Percentiles rank a stretch among this genome's conserved stretches.
Conservation (phyloP, 495 filamentous ascomycete genomes). For the Durotheca rogersii region DNA sequence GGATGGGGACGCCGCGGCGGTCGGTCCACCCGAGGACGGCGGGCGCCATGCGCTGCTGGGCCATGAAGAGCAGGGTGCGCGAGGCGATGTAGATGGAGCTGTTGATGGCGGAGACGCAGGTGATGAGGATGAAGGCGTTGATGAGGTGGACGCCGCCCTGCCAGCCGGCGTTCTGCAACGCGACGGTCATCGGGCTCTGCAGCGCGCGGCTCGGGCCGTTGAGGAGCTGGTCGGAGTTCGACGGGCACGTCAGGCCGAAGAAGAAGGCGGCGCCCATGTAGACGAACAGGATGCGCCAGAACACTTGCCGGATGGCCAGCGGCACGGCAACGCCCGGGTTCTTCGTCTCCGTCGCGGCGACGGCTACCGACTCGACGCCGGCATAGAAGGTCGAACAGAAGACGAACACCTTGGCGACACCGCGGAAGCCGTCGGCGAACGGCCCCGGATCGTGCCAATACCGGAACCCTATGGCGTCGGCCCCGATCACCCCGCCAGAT, state of each 20-base stretch:
- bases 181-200: constrained; percentile 61
- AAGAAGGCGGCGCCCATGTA: constrained; percentile 74
- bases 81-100: constrained; percentile 68
- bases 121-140: constrained; percentile 71
- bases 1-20: constrained; percentile 63
- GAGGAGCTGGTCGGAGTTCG: constrained; percentile 47
- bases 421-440: constrained; percentile 65
- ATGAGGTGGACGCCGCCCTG: constrained; percentile 60
- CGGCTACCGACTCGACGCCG: constrained; percentile 71
- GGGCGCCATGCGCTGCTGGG: constrained; percentile 64
- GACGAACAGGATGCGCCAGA: constrained; percentile 74
- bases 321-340: constrained; percentile 71
- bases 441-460: constrained; percentile 71
- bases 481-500: constrained; percentile 51
- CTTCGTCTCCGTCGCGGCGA: constrained; percentile 72
- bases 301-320: constrained; percentile 71
- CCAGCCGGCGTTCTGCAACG: constrained; percentile 58
- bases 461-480: constrained; percentile 54
- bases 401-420: constrained; percentile 58
- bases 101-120: constrained; percentile 68
- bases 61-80: constrained; percentile 67
- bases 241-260: constrained; percentile 60
- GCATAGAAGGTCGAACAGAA: constrained; percentile 73
- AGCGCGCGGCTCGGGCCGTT: constrained; percentile 53
- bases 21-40: constrained; percentile 64